phyloP scores from a whole-genome alignment of 176 grass and related monocot genomes.

The Musa itinerans region DNA sequence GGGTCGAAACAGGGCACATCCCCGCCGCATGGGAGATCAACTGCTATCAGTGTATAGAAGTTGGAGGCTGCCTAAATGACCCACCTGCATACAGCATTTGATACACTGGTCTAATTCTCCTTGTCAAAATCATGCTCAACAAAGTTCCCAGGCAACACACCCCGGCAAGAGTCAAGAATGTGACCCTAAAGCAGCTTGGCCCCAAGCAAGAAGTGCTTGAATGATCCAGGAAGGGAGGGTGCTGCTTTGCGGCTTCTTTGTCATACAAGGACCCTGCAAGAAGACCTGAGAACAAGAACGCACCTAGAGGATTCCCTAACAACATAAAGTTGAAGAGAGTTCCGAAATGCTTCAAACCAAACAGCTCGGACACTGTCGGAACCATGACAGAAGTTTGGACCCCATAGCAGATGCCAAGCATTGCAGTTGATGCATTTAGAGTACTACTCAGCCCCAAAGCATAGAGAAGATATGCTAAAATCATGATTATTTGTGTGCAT shows the following conservation, averaged over 20 bases:
- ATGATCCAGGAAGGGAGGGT: constrained; percentile 33
- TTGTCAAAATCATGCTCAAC: constrained; percentile 50
- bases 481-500: not conserved
- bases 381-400: constrained; percentile 1
- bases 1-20: no score
- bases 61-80: constrained; percentile 77
- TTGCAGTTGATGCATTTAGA: not conserved
- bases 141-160: constrained; percentile 57
- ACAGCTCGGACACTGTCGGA: not conserved
- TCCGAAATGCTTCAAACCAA: not conserved
- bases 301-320: constrained; percentile 2
- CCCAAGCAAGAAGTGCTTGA: constrained; percentile 42
- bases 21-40: no score
- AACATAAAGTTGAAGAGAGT: constrained; percentile 3
- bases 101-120: constrained; percentile 74
- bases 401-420: not conserved
- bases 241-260: not conserved
- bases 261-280: constrained; percentile 8
- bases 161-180: constrained; percentile 53
- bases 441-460: not conserved
- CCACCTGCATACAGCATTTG: constrained; percentile 86
- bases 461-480: not conserved
- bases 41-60: constrained; percentile 24
- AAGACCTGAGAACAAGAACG: not conserved
- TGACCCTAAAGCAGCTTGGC: constrained; percentile 72